Conservation (phyloP, 2,329 filamentous ascomycete species). For the Penicillium paneum region DNA sequence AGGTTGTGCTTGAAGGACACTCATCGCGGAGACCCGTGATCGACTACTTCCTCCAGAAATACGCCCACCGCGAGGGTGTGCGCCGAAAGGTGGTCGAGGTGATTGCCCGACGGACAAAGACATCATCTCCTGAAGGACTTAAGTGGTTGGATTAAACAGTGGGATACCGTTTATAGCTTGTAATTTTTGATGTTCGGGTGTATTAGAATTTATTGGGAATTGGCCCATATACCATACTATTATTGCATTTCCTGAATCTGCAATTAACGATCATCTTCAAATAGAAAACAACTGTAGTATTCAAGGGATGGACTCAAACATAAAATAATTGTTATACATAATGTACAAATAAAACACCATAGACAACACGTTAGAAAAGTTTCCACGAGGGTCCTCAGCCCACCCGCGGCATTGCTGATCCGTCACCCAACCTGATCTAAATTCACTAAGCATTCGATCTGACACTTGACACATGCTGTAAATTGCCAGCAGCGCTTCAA, state of each 20-base stretch:
- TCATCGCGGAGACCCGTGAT: constrained; percentile 59
- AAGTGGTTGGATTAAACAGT: constrained; percentile 25
- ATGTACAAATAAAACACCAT: not conserved
- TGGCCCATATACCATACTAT: constrained; percentile 8
- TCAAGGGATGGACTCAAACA: not conserved
- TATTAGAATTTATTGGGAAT: constrained; percentile 22
- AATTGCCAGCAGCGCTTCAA: not conserved
- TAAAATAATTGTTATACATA: not conserved
- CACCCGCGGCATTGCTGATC: not conserved
- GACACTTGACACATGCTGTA: not conserved
- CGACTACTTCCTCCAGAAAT: constrained; percentile 58
- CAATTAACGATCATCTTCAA: not conserved
- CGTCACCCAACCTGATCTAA: not conserved
- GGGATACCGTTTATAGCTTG: constrained; percentile 15
- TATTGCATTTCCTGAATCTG: not conserved
- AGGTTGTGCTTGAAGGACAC: constrained; percentile 42
- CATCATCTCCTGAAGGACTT: constrained; percentile 41
- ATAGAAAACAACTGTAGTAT: not conserved
- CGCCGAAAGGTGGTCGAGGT: constrained; percentile 67
- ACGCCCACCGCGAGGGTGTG: constrained; percentile 66
- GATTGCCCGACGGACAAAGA: constrained; percentile 58
- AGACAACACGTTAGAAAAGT: not conserved
- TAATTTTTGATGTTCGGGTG: constrained; percentile 21
- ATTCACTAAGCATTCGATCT: not conserved
- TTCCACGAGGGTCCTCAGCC: not conserved